Evolutionary conservation across 495 filamentous ascomycete genomes (phyloP), one percentile per base, ranked within the genome.

Genomic region (Penicillium cataractarum): DNA sequence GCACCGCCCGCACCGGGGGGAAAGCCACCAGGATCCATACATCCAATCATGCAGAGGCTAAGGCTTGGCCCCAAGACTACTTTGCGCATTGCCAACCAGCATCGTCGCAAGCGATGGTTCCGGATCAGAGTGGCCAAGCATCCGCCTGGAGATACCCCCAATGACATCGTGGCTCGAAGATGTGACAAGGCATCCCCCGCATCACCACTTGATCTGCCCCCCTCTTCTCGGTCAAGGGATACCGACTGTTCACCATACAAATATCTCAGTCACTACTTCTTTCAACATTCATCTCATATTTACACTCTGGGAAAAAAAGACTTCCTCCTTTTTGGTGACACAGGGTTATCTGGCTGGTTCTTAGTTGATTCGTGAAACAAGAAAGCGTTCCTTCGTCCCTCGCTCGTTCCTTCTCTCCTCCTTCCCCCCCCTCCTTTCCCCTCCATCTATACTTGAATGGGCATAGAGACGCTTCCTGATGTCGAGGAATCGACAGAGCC

Each of bases 401-500:
- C 21, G 17, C 22, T 32, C 26, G 31, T 27, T 54, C 15, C 32
- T 44, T 48, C 29, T 7, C 42, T 63, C 22, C 39, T 58, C 24
- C 10, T 59, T 55, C 32, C 40, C 32, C 13, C 37, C 61, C 54
- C 55, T 56, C 40, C 32, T 19, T 46, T 66, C 59, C 7, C 31
- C 31, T 44, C 33, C 50, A 55, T 65, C 65, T 69, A 54, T 54
- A 50, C 64, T 78, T 78, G 75, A 78, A 78, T 78, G 75, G 75
- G 75, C 75, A 73, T 76, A 68, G 75, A 78, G 55, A 74, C 67
- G 46, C 65, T 64, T 54, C 71, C 62, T 56, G 75, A 77, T 73
- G 76, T 78, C 76, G 76, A 78, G 70, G 76, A 78, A 71, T 77
- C 76, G 76, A 76, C 76, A 55, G 76, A 78, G 46, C 76, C 76